Evolutionary conservation across 345 rosid genomes (phyloP).

Genomic region (Syzygium oleosum): DNA sequence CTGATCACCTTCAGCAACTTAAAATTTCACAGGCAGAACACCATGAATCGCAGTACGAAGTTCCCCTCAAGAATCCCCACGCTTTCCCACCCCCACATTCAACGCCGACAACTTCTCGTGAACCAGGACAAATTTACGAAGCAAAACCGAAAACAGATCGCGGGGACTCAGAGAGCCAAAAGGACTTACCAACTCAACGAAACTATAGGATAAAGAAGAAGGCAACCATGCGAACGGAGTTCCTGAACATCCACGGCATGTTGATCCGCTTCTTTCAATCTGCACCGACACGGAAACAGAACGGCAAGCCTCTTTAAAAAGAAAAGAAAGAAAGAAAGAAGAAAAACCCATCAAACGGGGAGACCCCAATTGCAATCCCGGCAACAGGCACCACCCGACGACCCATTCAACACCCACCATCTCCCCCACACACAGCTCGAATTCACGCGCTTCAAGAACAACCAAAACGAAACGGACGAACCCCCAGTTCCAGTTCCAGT

Average conservation of each 20-base stretch:
- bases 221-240: slow-evolving; percentile 57
- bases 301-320: not conserved
- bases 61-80: not conserved
- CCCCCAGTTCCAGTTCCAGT: not conserved
- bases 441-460: not conserved
- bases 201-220: slow-evolving; percentile 81
- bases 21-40: not conserved
- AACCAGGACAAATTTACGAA: not conserved
- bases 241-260: slow-evolving; percentile 78
- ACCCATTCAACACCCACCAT: not conserved
- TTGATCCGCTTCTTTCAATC: slow-evolving; percentile 22
- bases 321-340: no score
- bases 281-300: not conserved
- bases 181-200: slow-evolving; percentile 16
- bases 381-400: not conserved
- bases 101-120: not conserved
- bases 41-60: not conserved
- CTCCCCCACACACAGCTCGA: not conserved
- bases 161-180: not conserved
- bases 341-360: not conserved
- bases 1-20: not conserved
- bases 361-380: not conserved
- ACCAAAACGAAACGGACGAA: not conserved
- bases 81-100: no score
- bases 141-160: not conserved